phyloP scores from a whole-genome alignment of 2,329 filamentous ascomycete genomes.

The Talaromyces funiculosus region DNA sequence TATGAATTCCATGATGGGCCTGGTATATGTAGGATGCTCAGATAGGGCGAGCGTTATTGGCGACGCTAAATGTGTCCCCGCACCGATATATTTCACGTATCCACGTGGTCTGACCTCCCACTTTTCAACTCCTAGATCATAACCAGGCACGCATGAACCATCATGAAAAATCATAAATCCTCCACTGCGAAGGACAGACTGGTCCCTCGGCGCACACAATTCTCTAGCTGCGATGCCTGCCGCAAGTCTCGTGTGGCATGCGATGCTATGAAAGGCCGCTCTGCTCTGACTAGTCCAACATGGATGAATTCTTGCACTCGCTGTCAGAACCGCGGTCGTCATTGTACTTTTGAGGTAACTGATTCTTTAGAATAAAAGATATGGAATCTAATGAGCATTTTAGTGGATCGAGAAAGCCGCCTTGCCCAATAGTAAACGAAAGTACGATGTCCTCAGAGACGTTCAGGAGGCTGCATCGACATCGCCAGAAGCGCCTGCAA shows the following conservation, averaged over 20 bases:
- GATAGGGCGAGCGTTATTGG: too few species aligned
- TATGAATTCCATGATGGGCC: background rate
- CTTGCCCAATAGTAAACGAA: conserved; percentile 14
- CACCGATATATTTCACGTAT: background rate
- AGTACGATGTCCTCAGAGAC: background rate
- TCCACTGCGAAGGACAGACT: background rate
- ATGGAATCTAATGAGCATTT: background rate
- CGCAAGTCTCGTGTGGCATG: conserved; percentile 28
- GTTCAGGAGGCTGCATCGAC: background rate
- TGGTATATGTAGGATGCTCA: background rate
- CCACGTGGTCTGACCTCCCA: background rate
- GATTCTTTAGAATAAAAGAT: background rate
- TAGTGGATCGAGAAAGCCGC: conserved; percentile 12
- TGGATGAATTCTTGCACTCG: conserved; percentile 18
- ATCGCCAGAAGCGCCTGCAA: background rate
- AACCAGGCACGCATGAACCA: background rate
- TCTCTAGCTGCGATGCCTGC: conserved; percentile 32
- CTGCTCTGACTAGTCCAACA: conserved; percentile 16
- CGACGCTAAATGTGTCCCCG: background rate
- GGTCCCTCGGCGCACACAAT: conserved; percentile 24
- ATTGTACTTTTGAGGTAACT: conserved; percentile 18
- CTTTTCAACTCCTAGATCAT: background rate
- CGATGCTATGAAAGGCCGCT: conserved; percentile 22
- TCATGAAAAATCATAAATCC: background rate
- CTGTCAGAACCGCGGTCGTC: conserved; percentile 18